These are phyloP conservation scores for Quercus tomentella DNA, from an alignment of 331 rosid genomes.

Conservation along the genomic window DNA sequence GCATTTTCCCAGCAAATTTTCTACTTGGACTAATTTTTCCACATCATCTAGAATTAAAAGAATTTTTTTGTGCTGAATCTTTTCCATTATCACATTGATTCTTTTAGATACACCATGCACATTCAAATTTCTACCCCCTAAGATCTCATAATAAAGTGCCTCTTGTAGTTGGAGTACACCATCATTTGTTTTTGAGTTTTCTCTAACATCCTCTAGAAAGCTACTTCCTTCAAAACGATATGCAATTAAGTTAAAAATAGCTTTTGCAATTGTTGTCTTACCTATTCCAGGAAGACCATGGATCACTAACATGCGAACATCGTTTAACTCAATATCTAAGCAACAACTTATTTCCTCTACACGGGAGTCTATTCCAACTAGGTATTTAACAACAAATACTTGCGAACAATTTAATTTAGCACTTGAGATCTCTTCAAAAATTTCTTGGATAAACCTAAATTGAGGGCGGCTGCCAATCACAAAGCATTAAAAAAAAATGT, in stretches of 20 bases:
- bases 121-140: background rate
- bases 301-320: conserved; percentile 14
- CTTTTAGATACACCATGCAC: background rate
- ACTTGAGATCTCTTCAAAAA: background rate
- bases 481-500: no score
- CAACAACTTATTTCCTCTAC: background rate
- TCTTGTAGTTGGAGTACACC: conserved; percentile 14
- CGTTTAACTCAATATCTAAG: background rate
- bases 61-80: background rate
- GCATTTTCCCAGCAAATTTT: background rate
- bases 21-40: background rate
- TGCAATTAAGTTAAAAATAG: conserved; percentile 5
- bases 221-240: conserved; percentile 8
- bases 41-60: conserved; percentile 20
- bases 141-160: conserved; percentile 10
- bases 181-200: background rate
- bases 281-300: conserved; percentile 23
- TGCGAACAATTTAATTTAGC: background rate
- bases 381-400: background rate
- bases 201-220: conserved; percentile 10
- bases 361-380: conserved; percentile 5
- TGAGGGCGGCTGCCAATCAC: background rate
- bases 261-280: conserved; percentile 20
- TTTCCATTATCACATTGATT: background rate
- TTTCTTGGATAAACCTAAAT: background rate